Base-by-base conservation (phyloP, 805 yeast species). In the Debaryomyces hansenii region DNA sequence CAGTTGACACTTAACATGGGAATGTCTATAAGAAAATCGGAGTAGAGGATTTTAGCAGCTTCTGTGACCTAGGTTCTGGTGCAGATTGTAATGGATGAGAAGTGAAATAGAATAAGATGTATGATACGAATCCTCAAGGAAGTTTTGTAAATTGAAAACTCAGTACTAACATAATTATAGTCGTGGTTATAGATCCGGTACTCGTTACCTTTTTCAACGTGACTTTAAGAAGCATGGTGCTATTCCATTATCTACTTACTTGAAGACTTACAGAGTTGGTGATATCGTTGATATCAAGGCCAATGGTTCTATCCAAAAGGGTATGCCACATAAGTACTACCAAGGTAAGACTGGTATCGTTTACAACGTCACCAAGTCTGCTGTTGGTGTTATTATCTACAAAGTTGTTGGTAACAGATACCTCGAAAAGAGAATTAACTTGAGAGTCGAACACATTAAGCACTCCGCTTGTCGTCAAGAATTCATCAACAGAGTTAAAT, bases 301-400 rank as follows among this genome's bases (percentile, higher is more conserved):
- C 77, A 94, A 94, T 77, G 97, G 97, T 84, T 83, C 99, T 63
- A 83, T 91, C 84, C 98, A 94, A 77, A 91, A 92, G 87, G 97
- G 98, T 89, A 90, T 94, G 97, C 99, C 99, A 77, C 96, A 90
- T 90, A 94, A 94, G 84, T 91, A 83, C 87, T 94, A 94, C 97
- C 97, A 94, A 85, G 99, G 99, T 80, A 94, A 91, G 86, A 94
- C 99, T 62, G 99, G 99, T 86, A 89, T 94, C 66, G 84, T 94
- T 61, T 94, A 84, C 96, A 94, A 94, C 85, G 95, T 94, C 64
- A 92, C 99, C 87, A 94, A 89, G 85, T 79, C 96, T 57, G 82
- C 99, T 59, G 98, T 94, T 60, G 99, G 99, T 87, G 94, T 94
- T 66, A 89, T 94, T 70, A 77, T 94, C 75, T 87, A 94, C 95